Evolutionary conservation across 495 filamentous ascomycete species (phyloP).

Genomic region (Barbatosphaeria neglecta): DNA sequence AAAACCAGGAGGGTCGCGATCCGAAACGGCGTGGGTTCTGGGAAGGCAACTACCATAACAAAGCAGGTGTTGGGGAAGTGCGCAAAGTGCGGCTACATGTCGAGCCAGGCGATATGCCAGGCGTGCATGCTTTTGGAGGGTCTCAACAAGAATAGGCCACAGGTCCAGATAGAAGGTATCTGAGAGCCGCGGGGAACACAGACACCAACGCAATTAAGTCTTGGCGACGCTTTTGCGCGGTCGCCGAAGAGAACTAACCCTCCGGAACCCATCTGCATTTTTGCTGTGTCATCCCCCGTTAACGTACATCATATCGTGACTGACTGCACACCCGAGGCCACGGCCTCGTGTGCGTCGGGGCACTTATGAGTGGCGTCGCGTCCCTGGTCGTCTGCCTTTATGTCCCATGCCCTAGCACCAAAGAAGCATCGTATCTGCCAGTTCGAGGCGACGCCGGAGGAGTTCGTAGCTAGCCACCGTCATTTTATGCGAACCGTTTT

Average conservation of each 20-base stretch:
- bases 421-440: too few relatives aligned
- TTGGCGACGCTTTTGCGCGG: too few relatives aligned
- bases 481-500: constrained; percentile 36
- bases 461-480: neutral
- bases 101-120: constrained; percentile 89
- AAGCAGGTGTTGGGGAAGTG: constrained; percentile 76
- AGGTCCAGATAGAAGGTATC: constrained; percentile 48
- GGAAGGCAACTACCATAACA: constrained; percentile 14
- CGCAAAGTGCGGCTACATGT: constrained; percentile 84
- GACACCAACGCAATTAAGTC: neutral
- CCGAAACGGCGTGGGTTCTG: constrained; percentile 4
- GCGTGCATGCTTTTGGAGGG: constrained; percentile 85
- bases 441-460: neutral
- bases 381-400: too few relatives aligned
- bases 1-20: constrained; percentile 8
- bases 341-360: too few relatives aligned
- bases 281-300: too few relatives aligned
- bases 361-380: too few relatives aligned
- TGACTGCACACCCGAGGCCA: too few relatives aligned
- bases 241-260: too few relatives aligned
- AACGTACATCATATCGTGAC: too few relatives aligned
- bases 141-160: constrained; percentile 80
- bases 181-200: neutral
- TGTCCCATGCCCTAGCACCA: too few relatives aligned
- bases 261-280: too few relatives aligned